Conservation (phyloP, 1,284 basidiomycete genomes). For the Malassezia dermatis region DNA sequence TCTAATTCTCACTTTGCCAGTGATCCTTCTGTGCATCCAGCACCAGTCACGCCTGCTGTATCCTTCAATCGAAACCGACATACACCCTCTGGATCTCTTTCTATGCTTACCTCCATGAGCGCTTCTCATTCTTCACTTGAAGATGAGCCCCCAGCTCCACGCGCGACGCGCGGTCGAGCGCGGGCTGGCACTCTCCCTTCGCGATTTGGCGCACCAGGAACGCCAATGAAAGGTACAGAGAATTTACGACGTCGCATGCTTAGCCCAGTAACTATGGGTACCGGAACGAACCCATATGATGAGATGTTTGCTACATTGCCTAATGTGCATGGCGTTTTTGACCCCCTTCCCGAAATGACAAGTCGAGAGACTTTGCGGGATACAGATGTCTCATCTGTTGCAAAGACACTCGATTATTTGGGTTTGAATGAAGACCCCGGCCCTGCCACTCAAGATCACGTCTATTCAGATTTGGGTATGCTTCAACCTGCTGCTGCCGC, state of each 20-base stretch:
- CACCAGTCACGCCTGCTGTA: background rate
- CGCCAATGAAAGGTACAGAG: background rate
- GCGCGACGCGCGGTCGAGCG: conserved; percentile 7
- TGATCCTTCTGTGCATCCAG: background rate
- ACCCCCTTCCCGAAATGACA: background rate
- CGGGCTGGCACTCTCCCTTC: conserved; percentile 14
- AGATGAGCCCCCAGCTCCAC: background rate
- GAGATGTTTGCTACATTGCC: background rate
- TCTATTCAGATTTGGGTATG: background rate
- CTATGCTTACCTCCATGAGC: background rate
- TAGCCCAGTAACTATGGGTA: background rate
- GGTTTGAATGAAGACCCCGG: conserved; percentile 20
- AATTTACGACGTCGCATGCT: background rate
- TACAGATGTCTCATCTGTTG: background rate
- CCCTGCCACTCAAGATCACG: conserved; percentile 3
- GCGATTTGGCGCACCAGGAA: conserved; percentile 4
- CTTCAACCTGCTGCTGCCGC: background rate
- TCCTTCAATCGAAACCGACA: background rate
- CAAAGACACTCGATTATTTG: conserved; percentile 35
- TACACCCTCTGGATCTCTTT: background rate
- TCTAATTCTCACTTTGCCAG: background rate
- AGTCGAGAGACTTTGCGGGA: background rate
- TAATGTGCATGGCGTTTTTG: background rate
- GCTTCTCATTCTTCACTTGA: background rate
- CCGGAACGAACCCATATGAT: background rate